These are phyloP conservation scores for Plasmodium gonderi DNA, from an alignment of 169 alveolate species.

Conservation along the genomic window DNA sequence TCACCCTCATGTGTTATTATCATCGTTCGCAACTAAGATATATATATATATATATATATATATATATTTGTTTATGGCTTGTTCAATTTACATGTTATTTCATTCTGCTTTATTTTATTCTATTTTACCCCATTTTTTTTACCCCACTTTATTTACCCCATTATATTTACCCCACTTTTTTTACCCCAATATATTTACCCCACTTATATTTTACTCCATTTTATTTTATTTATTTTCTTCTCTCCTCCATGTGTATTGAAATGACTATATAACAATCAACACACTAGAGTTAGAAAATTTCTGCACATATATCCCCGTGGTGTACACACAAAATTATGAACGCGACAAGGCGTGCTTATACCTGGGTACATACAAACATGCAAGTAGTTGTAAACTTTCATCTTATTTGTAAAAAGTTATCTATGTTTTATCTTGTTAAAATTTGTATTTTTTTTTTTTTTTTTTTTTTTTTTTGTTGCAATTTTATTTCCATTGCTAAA, in stretches of 20 bases:
- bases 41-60: background rate
- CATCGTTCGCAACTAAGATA: background rate
- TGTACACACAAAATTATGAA: constrained; percentile 6
- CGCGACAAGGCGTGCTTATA: background rate
- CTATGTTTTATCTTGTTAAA: background rate
- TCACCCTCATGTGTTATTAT: too few relatives aligned
- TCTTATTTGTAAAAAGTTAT: background rate
- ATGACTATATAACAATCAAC: constrained; percentile 7
- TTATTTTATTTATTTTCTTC: background rate
- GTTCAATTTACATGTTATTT: too few relatives aligned
- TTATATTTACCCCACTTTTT: too few relatives aligned
- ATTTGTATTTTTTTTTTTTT: background rate
- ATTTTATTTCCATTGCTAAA: background rate
- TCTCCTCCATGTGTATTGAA: constrained; percentile 14
- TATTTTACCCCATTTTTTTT: too few relatives aligned
- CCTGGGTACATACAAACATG: background rate
- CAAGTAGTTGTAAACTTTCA: background rate
- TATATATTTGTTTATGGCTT: background rate
- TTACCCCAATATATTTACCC: background rate
- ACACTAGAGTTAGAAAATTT: background rate
- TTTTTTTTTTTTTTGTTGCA: background rate
- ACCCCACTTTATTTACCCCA: too few relatives aligned
- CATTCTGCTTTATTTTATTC: too few relatives aligned
- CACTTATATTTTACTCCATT: background rate
- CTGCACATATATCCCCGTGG: background rate